Percentiles rank a stretch among this genome's conserved stretches.
Evolutionary conservation across 164 flowering plant species (phyloP).

Genomic region (Dillenia turbinata): DNA sequence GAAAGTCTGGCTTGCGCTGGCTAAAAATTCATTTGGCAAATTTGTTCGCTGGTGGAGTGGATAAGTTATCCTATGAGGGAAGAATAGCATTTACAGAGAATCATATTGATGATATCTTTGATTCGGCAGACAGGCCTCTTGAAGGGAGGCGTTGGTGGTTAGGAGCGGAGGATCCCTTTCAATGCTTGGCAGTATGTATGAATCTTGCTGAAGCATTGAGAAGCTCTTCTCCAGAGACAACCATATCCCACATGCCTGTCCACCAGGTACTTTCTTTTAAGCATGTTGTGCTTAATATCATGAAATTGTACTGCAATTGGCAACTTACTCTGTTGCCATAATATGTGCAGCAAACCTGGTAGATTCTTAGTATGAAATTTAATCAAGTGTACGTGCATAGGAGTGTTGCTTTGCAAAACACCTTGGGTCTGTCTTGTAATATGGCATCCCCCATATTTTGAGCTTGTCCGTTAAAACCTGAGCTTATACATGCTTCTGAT

Average conservation of each 20-base stretch:
- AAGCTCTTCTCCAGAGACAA: slow-evolving; percentile 74
- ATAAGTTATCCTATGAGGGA: slow-evolving; percentile 77
- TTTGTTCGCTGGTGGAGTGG: slow-evolving; percentile 91
- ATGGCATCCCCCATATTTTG: no score
- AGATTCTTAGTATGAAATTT: no score
- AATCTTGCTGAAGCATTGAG: slow-evolving; percentile 82
- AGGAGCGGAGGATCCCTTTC: slow-evolving; percentile 94
- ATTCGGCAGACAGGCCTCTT: slow-evolving; percentile 96
- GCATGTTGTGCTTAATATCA: background rate
- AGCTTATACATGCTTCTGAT: no score
- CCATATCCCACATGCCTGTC: slow-evolving; percentile 69
- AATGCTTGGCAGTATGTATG: slow-evolving; percentile 72
- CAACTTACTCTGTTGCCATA: no score
- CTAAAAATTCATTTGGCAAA: slow-evolving; percentile 94
- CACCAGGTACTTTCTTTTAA: slow-evolving; percentile 41
- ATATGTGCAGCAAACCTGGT: no score
- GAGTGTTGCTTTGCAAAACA: no score
- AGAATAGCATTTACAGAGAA: slow-evolving; percentile 80
- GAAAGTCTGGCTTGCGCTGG: slow-evolving; percentile 85
- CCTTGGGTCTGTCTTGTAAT: no score
- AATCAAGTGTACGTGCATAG: no score
- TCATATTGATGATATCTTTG: slow-evolving; percentile 81
- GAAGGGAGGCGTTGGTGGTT: slow-evolving; percentile 98
- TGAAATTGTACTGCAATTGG: no score
- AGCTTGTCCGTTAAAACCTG: no score